A percentile compares a stretch with the other conserved stretches of the same genome.
phyloP scores from a whole-genome alignment of 2,329 filamentous ascomycete genomes.

The Exophiala alcalophila region DNA sequence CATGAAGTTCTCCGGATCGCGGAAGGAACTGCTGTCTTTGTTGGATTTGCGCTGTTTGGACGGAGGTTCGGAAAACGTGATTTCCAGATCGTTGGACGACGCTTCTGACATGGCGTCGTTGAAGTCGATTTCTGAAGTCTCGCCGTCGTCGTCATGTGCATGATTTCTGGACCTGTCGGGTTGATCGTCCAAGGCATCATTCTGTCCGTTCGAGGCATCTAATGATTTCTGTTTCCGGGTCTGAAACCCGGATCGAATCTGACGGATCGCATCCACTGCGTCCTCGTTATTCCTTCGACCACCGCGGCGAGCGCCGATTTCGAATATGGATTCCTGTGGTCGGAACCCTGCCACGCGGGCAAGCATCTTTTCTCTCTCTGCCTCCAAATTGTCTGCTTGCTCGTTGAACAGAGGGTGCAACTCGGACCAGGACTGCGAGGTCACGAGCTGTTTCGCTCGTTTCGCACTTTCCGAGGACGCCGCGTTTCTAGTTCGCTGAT shows the following conservation, averaged over 20 bases:
- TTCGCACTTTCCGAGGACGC: slow-evolving; percentile 89
- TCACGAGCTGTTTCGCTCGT: slow-evolving; percentile 73
- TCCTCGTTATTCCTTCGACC: slow-evolving; percentile 69
- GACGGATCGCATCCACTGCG: slow-evolving; percentile 53
- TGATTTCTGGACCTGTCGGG: slow-evolving; percentile 16
- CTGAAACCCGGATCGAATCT: slow-evolving; percentile 43
- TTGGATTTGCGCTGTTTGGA: slow-evolving; percentile 37
- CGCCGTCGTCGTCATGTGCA: slow-evolving; percentile 37
- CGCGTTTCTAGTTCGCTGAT: slow-evolving; percentile 82
- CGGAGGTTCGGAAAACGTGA: slow-evolving; percentile 61
- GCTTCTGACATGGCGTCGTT: slow-evolving; percentile 58
- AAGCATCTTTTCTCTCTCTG: slow-evolving; percentile 79
- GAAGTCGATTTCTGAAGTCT: slow-evolving; percentile 32
- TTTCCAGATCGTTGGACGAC: slow-evolving; percentile 62
- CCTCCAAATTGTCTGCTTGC: slow-evolving; percentile 62
- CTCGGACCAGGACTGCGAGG: slow-evolving; percentile 67
- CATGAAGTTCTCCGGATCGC: slow-evolving; percentile 93
- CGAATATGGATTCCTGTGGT: slow-evolving; percentile 93
- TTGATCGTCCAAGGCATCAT: slow-evolving; percentile 40
- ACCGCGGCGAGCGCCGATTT: slow-evolving; percentile 75
- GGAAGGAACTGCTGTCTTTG: slow-evolving; percentile 58
- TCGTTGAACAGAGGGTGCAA: slow-evolving; percentile 78
- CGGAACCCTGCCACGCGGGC: slow-evolving; percentile 84
- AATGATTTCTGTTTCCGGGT: slow-evolving; percentile 41
- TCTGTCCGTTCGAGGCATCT: slow-evolving; percentile 31